phyloP scores from a whole-genome alignment of 1,284 basidiomycete species.

The Apiotrichum veenhuisii region DNA sequence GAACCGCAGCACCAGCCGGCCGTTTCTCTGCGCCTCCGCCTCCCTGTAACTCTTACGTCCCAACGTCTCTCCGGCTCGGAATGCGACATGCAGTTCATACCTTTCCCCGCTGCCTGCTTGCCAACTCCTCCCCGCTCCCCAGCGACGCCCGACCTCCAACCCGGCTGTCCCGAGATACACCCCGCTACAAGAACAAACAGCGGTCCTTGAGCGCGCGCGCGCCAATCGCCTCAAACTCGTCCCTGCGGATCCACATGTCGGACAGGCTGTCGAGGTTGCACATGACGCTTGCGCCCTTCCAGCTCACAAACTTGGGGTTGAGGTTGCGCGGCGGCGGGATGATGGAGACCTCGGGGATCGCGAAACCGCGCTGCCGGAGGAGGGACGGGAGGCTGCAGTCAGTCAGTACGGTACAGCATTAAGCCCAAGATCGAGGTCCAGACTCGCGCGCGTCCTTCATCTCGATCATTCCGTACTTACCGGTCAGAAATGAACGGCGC shows the following conservation, averaged over 20 bases:
- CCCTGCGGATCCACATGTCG: slow-evolving; percentile 81
- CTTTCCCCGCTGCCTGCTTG: too few species aligned
- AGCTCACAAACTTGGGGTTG: slow-evolving; percentile 81
- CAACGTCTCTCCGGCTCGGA: too few species aligned
- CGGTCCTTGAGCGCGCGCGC: slow-evolving; percentile 53
- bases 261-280: slow-evolving; percentile 83
- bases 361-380: slow-evolving; percentile 78
- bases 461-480: slow-evolving; percentile 25
- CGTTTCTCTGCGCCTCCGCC: too few species aligned
- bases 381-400: slow-evolving; percentile 51
- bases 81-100: too few species aligned
- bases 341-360: slow-evolving; percentile 79
- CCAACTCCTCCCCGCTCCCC: too few species aligned
- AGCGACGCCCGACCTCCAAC: too few species aligned
- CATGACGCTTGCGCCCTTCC: slow-evolving; percentile 94
- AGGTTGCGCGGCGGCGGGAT: slow-evolving; percentile 90
- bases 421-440: too few species aligned
- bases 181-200: slow-evolving; percentile 36
- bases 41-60: too few species aligned
- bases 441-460: background rate
- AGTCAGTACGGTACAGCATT: too few species aligned
- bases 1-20: too few species aligned
- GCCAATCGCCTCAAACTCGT: slow-evolving; percentile 71
- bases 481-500: slow-evolving; percentile 41
- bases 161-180: too few species aligned